These are phyloP conservation scores for Scenedesmus sp. DNA, from an alignment of 163 green algal species.

Conservation along the genomic window DNA sequence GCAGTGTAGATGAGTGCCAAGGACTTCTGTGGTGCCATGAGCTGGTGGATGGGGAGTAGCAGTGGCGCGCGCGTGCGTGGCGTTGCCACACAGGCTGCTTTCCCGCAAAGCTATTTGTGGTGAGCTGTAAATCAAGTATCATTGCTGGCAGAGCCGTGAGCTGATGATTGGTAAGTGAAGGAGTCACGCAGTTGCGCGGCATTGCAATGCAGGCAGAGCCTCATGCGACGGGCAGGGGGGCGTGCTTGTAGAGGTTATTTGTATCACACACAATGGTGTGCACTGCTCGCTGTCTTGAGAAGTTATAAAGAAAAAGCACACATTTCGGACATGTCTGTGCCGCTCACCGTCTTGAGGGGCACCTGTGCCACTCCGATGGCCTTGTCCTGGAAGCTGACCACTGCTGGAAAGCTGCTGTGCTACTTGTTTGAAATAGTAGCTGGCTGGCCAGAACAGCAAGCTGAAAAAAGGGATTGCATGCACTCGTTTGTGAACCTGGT, in stretches of 20 bases:
- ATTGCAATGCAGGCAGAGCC: too few relatives aligned
- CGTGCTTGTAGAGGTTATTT: too few relatives aligned
- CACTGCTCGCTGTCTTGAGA: not conserved
- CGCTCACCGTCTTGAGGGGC: constrained; percentile 37
- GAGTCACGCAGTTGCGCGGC: too few relatives aligned
- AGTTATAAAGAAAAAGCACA: not conserved
- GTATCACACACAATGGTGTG: not conserved
- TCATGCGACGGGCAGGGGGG: too few relatives aligned
- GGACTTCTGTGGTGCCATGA: constrained; percentile 9
- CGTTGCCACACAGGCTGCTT: constrained; percentile 1
- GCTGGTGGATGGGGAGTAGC: constrained; percentile 20
- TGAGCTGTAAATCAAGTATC: too few relatives aligned
- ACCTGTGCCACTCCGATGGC: constrained; percentile 46
- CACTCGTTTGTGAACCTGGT: not conserved
- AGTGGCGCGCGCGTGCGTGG: constrained; percentile 5
- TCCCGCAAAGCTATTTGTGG: too few relatives aligned
- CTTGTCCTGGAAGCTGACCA: constrained; percentile 21
- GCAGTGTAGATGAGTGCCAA: not conserved
- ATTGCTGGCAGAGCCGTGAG: too few relatives aligned
- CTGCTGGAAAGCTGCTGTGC: too few relatives aligned
- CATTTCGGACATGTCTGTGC: not conserved
- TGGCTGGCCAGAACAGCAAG: too few relatives aligned
- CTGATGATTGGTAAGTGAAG: too few relatives aligned
- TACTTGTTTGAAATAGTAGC: too few relatives aligned
- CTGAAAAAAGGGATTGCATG: too few relatives aligned